Evolutionary conservation across 768 basidiomycete genomes (phyloP).

Genomic region (Podaxis pistillaris): DNA sequence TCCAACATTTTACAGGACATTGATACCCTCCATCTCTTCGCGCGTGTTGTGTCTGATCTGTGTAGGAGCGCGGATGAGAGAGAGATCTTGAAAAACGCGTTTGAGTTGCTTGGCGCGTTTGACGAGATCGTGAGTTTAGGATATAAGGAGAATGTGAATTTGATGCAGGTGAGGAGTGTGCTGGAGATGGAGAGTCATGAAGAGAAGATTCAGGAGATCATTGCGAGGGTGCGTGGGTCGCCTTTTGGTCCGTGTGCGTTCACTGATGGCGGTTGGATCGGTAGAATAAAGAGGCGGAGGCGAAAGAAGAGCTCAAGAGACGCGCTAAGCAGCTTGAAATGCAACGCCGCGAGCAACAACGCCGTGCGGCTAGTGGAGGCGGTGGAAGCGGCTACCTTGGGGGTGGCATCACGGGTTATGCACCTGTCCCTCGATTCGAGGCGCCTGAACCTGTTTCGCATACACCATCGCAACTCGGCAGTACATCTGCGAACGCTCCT

Average conservation of each 20-base stretch:
- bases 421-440: conserved; percentile 72
- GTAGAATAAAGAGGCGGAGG: conserved; percentile 98
- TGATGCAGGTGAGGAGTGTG: conserved; percentile 76
- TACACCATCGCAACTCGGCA: conserved; percentile 34
- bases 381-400: conserved; percentile 61
- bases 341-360: conserved; percentile 93
- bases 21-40: conserved; percentile 91
- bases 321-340: conserved; percentile 97
- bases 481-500: conserved; percentile 43
- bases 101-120: conserved; percentile 92
- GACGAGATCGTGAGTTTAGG: conserved; percentile 95
- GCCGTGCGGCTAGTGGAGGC: conserved; percentile 55
- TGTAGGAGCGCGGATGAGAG: conserved; percentile 85
- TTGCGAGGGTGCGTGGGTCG: conserved; percentile 68
- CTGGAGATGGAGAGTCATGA: conserved; percentile 91
- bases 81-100: conserved; percentile 87
- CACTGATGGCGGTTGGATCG: conserved; percentile 1
- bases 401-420: conserved; percentile 68
- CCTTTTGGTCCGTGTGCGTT: not conserved
- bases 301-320: conserved; percentile 97
- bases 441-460: conserved; percentile 48
- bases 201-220: conserved; percentile 97
- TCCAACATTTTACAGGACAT: conserved; percentile 99
- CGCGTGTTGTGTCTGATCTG: conserved; percentile 90
- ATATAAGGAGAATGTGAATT: conserved; percentile 73